Conservation (phyloP, 2,329 filamentous ascomycete species). For the Neofusicoccum laricinum region DNA sequence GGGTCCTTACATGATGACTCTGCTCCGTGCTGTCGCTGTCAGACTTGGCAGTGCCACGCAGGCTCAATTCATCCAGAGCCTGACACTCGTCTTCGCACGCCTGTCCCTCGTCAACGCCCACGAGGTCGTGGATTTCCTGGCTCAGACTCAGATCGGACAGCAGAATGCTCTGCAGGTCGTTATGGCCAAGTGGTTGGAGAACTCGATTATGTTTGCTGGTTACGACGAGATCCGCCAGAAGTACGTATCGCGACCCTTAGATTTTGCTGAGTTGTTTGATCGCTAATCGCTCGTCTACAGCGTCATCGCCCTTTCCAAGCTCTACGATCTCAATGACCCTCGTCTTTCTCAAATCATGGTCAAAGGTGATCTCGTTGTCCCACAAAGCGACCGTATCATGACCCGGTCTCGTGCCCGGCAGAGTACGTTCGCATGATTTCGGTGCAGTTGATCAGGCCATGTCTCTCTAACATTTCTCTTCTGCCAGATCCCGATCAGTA, state of each 20-base stretch:
- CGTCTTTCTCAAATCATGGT: constrained; percentile 77
- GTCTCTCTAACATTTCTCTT: not conserved
- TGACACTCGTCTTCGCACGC: constrained; percentile 92
- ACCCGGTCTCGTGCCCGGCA: constrained; percentile 85
- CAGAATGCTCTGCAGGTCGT: constrained; percentile 86
- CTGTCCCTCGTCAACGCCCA: constrained; percentile 79
- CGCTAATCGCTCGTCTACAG: constrained; percentile 43
- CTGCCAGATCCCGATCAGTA: constrained; percentile 76
- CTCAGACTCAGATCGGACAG: constrained; percentile 74
- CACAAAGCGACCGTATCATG: constrained; percentile 79
- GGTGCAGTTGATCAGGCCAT: constrained; percentile 18
- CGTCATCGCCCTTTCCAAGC: constrained; percentile 86
- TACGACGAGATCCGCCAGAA: constrained; percentile 98
- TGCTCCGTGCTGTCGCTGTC: constrained; percentile 83
- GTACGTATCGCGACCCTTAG: constrained; percentile 49
- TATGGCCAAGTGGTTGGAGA: constrained; percentile 92
- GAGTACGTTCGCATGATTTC: constrained; percentile 51
- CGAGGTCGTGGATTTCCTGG: constrained; percentile 90
- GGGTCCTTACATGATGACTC: constrained; percentile 83
- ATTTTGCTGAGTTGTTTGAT: not conserved
- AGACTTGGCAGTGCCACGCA: constrained; percentile 79
- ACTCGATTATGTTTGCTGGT: constrained; percentile 94
- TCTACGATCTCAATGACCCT: constrained; percentile 82
- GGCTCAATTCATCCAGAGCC: constrained; percentile 88
- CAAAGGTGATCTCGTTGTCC: constrained; percentile 86